These are phyloP conservation scores for Hansfordia pulvinata DNA, from an alignment of 2,329 filamentous ascomycete species.

Conservation along the genomic window DNA sequence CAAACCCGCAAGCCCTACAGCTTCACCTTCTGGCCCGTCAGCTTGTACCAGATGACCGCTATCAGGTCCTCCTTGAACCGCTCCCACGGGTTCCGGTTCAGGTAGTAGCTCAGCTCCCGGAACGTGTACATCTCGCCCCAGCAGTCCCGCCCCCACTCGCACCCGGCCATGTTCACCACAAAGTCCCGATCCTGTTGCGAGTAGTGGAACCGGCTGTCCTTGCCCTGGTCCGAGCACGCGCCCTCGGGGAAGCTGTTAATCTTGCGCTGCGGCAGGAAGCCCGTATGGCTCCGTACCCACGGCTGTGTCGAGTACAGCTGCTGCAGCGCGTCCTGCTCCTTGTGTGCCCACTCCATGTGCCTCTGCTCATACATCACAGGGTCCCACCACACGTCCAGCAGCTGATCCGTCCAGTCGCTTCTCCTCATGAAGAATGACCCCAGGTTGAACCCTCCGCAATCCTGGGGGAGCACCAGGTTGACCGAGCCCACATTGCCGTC, in stretches of 20 bases:
- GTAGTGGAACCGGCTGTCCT: constrained; percentile 74
- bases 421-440: constrained; percentile 88
- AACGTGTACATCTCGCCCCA: constrained; percentile 98
- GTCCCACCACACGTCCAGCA: constrained; percentile 97
- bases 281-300: constrained; percentile 81
- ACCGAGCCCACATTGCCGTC: constrained; percentile 69
- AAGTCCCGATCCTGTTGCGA: constrained; percentile 77
- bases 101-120: constrained; percentile 76
- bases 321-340: constrained; percentile 92
- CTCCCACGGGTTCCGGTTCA: constrained; percentile 79
- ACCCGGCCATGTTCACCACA: constrained; percentile 96
- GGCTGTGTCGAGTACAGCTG: constrained; percentile 84
- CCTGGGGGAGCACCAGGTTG: constrained; percentile 80
- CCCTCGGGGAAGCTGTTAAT: constrained; percentile 91
- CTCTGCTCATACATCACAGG: constrained; percentile 95
- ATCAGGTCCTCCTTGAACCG: constrained; percentile 54
- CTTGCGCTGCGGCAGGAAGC: constrained; percentile 79
- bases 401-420: constrained; percentile 75
- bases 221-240: constrained; percentile 68
- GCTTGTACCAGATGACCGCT: constrained; percentile 46
- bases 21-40: constrained; percentile 48
- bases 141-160: constrained; percentile 92
- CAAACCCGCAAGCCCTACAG: constrained; percentile 20
- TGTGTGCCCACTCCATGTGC: constrained; percentile 98
- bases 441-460: constrained; percentile 91